Base-by-base conservation (phyloP, 2,329 filamentous ascomycete species). In the Colletotrichum tamarilloi region DNA sequence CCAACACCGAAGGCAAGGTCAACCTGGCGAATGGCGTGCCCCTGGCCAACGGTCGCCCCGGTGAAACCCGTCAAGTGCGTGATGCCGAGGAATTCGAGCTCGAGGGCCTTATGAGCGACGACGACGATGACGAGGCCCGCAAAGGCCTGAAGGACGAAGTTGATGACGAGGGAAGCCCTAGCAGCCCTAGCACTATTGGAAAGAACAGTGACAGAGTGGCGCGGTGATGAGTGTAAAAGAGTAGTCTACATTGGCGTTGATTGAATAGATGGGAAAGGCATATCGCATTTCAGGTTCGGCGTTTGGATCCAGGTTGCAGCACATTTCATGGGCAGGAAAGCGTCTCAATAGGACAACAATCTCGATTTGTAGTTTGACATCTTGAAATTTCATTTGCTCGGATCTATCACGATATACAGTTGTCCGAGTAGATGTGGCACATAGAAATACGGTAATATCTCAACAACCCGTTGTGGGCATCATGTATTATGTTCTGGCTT, bases 11-110 rank as follows among this genome's bases (percentile, higher is more conserved):
- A 3, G 74, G 81, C 26, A 76, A 75, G 7, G 87, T 87, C 73
- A 79, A 82, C 3, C 75, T 82, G 4, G 74, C 77, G 38, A 83
- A 84, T 62, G 84, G 84, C 26, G 81, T 81, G 11, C 77, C 77
- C 2, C 78, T 78, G 12, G 71, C 78, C 19, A 82, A 81, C 58
- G 82, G 83, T 5, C 78, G 79, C 12, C 78, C 77, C 1, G 80
- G 83, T 1, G 87, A 88, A 56, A 89, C 90, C 28, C 85, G 87
- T 12, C 88, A 89, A 73, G 87, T 95, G 59, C 87, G 90, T 38
- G 94, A 97, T 79, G 94, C 93, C 0, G 92, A 97, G 80, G 94
- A 96, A 77, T 97, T 97, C 80, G 95, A 97, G 83, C 87, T 97
- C 2, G 93, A 95, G 76, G 95, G 94, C 0, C 84, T 97, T 49